Evolutionary conservation across 495 filamentous ascomycete genomes (phyloP).

Genomic region (Cudoniella acicularis): DNA sequence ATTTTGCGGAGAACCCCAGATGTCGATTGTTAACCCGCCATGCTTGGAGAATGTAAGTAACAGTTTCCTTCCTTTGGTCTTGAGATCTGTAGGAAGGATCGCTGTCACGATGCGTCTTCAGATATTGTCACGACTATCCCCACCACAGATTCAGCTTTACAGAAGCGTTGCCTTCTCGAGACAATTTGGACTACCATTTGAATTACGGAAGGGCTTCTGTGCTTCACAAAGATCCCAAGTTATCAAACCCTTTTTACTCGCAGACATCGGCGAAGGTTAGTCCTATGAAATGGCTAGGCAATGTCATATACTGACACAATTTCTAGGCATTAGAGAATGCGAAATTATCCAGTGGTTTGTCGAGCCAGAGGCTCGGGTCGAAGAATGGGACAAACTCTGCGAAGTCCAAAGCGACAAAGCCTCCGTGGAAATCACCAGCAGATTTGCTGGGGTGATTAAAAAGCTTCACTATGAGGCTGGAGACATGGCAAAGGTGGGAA

Average conservation of each 20-base stretch:
- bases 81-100: conserved; percentile 11
- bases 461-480: conserved; percentile 94
- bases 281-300: neutral
- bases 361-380: conserved; percentile 88
- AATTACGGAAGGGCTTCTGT: conserved; percentile 58
- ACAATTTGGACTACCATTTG: conserved; percentile 27
- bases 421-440: conserved; percentile 95
- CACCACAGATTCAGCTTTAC: conserved; percentile 37
- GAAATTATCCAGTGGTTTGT: conserved; percentile 99
- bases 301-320: conserved; percentile 12
- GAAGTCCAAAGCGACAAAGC: conserved; percentile 99
- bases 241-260: conserved; percentile 83
- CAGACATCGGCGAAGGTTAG: conserved; percentile 95
- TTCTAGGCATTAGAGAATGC: conserved; percentile 87
- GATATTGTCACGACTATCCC: conserved; percentile 37
- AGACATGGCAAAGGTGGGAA: conserved; percentile 92
- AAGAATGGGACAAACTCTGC: conserved; percentile 96
- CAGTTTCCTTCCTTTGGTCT: conserved; percentile 5
- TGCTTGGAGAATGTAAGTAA: conserved; percentile 18
- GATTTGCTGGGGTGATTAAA: conserved; percentile 93
- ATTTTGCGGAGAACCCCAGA: conserved; percentile 16
- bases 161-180: conserved; percentile 29
- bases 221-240: conserved; percentile 50
- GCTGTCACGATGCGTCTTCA: conserved; percentile 41
- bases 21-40: neutral